A percentile compares a stretch with the other conserved stretches of the same genome.
phyloP scores from a whole-genome alignment of 495 filamentous ascomycete species.

The Penicillium cataractarum region DNA sequence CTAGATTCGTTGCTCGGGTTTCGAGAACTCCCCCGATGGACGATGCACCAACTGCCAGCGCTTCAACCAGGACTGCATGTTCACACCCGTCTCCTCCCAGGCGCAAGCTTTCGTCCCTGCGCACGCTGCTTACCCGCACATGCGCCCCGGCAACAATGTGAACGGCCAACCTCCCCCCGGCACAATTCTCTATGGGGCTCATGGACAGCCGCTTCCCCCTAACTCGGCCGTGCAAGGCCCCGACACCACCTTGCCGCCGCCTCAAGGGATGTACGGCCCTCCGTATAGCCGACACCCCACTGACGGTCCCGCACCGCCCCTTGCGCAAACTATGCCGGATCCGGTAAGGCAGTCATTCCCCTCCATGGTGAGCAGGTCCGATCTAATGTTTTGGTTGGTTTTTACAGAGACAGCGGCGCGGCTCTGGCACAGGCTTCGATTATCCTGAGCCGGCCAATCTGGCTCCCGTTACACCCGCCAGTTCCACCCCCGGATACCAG shows the following conservation, averaged over 20 bases:
- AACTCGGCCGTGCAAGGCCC: constrained; percentile 52
- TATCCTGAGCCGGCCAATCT: constrained; percentile 60
- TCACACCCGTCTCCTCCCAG: constrained; percentile 82
- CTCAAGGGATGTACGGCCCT: constrained; percentile 49
- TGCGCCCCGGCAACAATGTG: constrained; percentile 46
- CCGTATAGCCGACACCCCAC: constrained; percentile 39
- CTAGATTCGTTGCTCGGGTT: constrained; percentile 85
- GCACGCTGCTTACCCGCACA: constrained; percentile 68
- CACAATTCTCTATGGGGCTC: constrained; percentile 67
- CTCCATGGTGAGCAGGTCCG: constrained; percentile 1
- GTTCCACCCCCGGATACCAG: constrained; percentile 53
- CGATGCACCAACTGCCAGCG: constrained; percentile 79
- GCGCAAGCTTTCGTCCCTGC: constrained; percentile 83
- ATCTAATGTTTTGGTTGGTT: constrained; percentile 27
- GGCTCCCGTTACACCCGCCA: constrained; percentile 55
- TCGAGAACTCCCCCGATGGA: constrained; percentile 75
- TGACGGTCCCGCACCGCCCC: constrained; percentile 45
- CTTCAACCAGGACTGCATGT: constrained; percentile 85
- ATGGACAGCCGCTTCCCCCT: constrained; percentile 71
- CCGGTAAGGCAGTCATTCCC: constrained; percentile 49
- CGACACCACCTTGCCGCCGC: constrained; percentile 53
- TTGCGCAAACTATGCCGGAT: constrained; percentile 45
- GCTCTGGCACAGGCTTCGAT: constrained; percentile 52
- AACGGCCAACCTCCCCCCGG: constrained; percentile 46
- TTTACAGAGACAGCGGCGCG: constrained; percentile 50